These are phyloP conservation scores for Eimeria praecox DNA, from an alignment of 169 alveolate genomes.

Conservation along the genomic window DNA sequence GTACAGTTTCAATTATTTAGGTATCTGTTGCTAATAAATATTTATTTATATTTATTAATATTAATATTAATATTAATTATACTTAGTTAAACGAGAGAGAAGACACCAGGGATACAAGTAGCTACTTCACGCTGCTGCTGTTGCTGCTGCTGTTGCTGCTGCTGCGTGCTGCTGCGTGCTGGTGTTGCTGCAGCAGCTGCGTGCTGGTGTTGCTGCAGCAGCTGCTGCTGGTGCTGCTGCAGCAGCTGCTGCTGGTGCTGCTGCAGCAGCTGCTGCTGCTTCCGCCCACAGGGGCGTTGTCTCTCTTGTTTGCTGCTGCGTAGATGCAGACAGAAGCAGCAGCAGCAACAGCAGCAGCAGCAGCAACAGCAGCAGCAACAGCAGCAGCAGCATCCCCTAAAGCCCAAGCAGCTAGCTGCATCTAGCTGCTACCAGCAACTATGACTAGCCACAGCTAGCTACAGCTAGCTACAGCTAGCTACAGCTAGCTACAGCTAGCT, in stretches of 20 bases:
- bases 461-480: slow-evolving; percentile 20
- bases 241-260: slow-evolving; percentile 5
- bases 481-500: neutral
- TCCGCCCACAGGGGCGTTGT: neutral
- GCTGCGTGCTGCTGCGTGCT: too few species aligned
- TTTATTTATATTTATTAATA: too few species aligned
- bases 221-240: neutral
- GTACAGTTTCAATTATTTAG: neutral
- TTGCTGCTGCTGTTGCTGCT: too few species aligned
- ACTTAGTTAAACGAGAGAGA: neutral
- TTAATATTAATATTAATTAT: too few species aligned
- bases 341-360: slow-evolving; percentile 13
- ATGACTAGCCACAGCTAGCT: slow-evolving; percentile 47
- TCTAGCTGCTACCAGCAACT: slow-evolving; percentile 43
- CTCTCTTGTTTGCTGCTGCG: slow-evolving; percentile 6
- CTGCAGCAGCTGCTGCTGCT: slow-evolving; percentile 46
- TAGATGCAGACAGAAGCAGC: too few species aligned
- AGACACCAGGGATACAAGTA: neutral
- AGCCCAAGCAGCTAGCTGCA: neutral
- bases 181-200: too few species aligned
- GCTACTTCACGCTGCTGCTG: neutral
- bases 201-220: too few species aligned
- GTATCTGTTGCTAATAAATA: too few species aligned
- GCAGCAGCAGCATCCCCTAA: neutral
- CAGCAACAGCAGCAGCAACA: slow-evolving; percentile 42